phyloP scores from a whole-genome alignment of 2,329 filamentous ascomycete species.

The Pseudocercospora musae region DNA sequence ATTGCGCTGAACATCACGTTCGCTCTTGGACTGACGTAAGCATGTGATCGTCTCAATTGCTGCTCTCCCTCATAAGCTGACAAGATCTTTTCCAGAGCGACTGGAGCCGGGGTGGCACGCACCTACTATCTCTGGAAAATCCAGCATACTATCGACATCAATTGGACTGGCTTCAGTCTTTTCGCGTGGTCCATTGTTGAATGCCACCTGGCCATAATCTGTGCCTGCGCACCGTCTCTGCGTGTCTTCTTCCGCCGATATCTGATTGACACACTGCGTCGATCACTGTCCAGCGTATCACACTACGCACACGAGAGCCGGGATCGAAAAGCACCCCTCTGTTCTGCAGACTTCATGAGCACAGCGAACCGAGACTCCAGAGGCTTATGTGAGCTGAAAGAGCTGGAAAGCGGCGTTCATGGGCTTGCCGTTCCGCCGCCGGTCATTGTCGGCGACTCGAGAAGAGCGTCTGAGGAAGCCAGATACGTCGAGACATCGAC shows the following conservation, averaged over 20 bases:
- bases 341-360: not conserved
- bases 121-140: slow-evolving; percentile 26
- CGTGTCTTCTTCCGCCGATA: slow-evolving; percentile 32
- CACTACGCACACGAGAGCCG: slow-evolving; percentile 11
- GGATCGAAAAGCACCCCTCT: not conserved
- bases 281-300: slow-evolving; percentile 16
- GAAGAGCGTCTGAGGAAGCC: not conserved
- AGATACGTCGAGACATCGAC: not conserved
- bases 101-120: slow-evolving; percentile 25
- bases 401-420: slow-evolving; percentile 16
- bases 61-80: no score
- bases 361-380: not conserved
- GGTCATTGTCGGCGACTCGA: slow-evolving; percentile 5
- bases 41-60: no score
- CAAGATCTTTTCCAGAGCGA: slow-evolving; percentile 12
- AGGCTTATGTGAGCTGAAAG: slow-evolving; percentile 11
- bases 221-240: slow-evolving; percentile 30
- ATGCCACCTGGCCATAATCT: slow-evolving; percentile 33
- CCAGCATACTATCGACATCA: slow-evolving; percentile 22
- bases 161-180: slow-evolving; percentile 28
- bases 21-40: slow-evolving; percentile 21
- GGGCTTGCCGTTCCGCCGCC: slow-evolving; percentile 11
- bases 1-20: slow-evolving; percentile 28
- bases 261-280: slow-evolving; percentile 21
- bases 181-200: slow-evolving; percentile 31